These are phyloP conservation scores for Paecilomyces variotii DNA, from an alignment of 2,329 filamentous ascomycete species.

Conservation along the genomic window DNA sequence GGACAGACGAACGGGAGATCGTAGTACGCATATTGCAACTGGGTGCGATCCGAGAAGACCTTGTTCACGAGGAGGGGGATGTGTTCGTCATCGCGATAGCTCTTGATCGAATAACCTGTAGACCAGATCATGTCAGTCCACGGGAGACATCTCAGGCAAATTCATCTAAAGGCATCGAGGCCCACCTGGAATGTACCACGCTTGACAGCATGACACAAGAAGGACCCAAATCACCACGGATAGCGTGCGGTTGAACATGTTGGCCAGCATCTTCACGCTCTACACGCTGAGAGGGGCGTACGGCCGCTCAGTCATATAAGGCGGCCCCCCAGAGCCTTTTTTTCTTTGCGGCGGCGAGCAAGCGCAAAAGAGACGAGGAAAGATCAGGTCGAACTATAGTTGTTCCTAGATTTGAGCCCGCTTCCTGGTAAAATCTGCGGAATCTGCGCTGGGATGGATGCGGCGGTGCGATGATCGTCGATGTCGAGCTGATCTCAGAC, in stretches of 20 bases:
- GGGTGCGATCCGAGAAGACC: conserved; percentile 79
- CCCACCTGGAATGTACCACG: conserved; percentile 82
- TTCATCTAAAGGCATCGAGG: conserved; percentile 3
- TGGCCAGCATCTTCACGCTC: conserved; percentile 12
- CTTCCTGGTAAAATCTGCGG: not conserved
- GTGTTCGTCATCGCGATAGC: conserved; percentile 65
- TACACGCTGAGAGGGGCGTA: not conserved
- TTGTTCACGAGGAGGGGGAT: conserved; percentile 89
- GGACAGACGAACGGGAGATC: conserved; percentile 83
- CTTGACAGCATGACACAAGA: conserved; percentile 47
- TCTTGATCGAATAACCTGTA: conserved; percentile 72
- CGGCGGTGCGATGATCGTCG: not conserved
- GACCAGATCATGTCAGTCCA: conserved; percentile 13
- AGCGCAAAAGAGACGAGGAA: not conserved
- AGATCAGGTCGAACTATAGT: not conserved
- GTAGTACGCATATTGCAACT: conserved; percentile 86
- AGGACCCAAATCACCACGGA: conserved; percentile 12
- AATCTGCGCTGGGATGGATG: not conserved
- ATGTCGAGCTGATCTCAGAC: not conserved
- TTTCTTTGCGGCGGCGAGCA: not conserved
- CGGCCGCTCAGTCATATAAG: not conserved
- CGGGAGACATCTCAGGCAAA: conserved; percentile 1
- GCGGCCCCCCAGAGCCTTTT: not conserved
- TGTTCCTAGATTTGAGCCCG: not conserved
- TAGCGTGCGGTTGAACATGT: conserved; percentile 18